Conservation (phyloP, 805 yeast genomes). For the Yamadazyma takamatsuzukensis region DNA sequence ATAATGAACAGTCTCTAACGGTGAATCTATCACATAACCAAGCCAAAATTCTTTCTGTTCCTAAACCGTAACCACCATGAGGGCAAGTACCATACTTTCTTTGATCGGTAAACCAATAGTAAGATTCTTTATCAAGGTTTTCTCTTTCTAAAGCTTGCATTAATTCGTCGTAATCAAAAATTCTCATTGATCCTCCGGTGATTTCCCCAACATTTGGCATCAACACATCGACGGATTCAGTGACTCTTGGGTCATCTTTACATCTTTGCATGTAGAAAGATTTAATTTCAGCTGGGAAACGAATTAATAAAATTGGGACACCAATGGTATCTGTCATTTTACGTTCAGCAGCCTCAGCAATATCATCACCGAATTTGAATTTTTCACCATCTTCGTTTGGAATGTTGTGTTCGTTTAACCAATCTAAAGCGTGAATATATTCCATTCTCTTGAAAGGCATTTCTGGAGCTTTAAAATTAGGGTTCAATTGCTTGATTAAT, state of each 20-base stretch:
- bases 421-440: conserved; percentile 85
- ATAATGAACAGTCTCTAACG: conserved; percentile 95
- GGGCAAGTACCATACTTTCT: conserved; percentile 97
- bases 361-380: conserved; percentile 97
- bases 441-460: conserved; percentile 89
- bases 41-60: conserved; percentile 96
- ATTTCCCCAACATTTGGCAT: conserved; percentile 99
- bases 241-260: conserved; percentile 85
- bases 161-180: conserved; percentile 74
- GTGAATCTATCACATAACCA: conserved; percentile 98
- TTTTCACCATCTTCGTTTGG: conserved; percentile 91
- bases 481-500: conserved; percentile 86
- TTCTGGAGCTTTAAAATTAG: conserved; percentile 77
- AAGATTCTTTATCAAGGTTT: conserved; percentile 72
- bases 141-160: conserved; percentile 92
- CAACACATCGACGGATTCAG: conserved; percentile 96
- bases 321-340: conserved; percentile 95
- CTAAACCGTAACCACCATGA: conserved; percentile 98
- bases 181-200: conserved; percentile 99
- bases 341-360: conserved; percentile 99
- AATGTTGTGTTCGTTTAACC: conserved; percentile 95
- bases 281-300: conserved; percentile 96
- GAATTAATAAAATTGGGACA: conserved; percentile 84
- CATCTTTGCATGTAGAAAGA: conserved; percentile 97
- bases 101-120: conserved; percentile 96